Base-by-base conservation (phyloP, 208 protist species). In the Angomonas deanei region DNA sequence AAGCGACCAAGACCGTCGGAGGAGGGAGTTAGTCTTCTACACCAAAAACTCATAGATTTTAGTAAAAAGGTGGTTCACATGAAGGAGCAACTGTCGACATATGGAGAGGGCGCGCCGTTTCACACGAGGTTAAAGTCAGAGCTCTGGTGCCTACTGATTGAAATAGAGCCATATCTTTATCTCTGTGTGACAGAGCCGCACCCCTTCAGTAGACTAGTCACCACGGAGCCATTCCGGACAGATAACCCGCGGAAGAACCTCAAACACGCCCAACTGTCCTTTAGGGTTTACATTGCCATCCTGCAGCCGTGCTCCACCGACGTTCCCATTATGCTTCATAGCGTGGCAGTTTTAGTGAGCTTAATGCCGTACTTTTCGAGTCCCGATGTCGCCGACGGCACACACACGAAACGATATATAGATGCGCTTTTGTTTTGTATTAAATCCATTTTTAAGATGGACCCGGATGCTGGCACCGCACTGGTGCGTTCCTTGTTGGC, bases 161-260 rank as follows among this genome's bases (percentile, higher is more conserved):
- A 56, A 13, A 10, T 56, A 15, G 50, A 64, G 21, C 39, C 39
- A 5, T 53, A 52, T 55, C 59, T 64, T 11, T 53, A 31, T 33
- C 17, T 53, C 8, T 64, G 27, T 64, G 26, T 64, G 6, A 38
- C 8, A 8, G n/a, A 11, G 4, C 17, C 38, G 3, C 50, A 56
- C 27, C 50, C 50, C 28, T 24, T 13, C 19, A 19, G 50, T 56
- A 6, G 31, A 24, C 13, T 19, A 31, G 4, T 24, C 4, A 19
- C 23, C 13, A 50, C 42, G 17, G 8, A 26, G 42, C 23, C 42
- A 3, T 50, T 50, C 19, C 13, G 15, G 42, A 50, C 42, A 19
- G 42, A 50, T 26, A 50, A n/a, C 19, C 3, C 8, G 42, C 15
- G 17, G 3, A 50, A 50, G 42, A 50, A 50, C 19, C 17, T 50